Percentiles rank a stretch among this genome's conserved stretches.
Evolutionary conservation across 352 stramenopile genomes (phyloP).

Genomic region (Phytophthora tentaculata): DNA sequence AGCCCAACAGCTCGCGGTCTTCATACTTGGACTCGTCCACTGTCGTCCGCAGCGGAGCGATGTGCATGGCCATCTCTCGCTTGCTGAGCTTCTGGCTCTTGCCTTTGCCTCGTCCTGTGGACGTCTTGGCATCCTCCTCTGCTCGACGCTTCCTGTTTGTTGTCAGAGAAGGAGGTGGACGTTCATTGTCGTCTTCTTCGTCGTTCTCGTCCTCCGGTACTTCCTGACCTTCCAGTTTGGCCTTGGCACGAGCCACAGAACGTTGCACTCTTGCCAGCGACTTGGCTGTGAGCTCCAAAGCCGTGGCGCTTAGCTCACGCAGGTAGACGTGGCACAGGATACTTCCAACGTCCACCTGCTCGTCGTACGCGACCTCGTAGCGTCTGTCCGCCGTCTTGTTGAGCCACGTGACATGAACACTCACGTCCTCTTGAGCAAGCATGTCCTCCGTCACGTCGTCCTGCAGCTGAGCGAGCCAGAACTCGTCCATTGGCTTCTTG

Average conservation of each 20-base stretch:
- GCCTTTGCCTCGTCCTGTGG: not conserved
- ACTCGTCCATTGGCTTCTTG: conserved; percentile 34
- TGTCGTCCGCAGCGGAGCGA: conserved; percentile 53
- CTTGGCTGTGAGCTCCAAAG: conserved; percentile 46
- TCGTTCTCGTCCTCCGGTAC: not conserved
- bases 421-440: conserved; percentile 50
- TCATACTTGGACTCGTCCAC: conserved; percentile 63
- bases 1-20: conserved; percentile 59
- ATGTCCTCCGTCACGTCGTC: conserved; percentile 84
- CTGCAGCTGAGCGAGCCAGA: conserved; percentile 74
- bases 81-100: conserved; percentile 50
- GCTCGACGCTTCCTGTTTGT: conserved; percentile 25
- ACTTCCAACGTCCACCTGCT: conserved; percentile 45
- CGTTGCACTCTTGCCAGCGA: conserved; percentile 62
- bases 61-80: conserved; percentile 42
- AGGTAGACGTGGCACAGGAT: not conserved
- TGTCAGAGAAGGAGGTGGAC: conserved; percentile 38
- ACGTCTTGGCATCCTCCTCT: conserved; percentile 5
- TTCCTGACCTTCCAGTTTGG: conserved; percentile 25
- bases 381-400: conserved; percentile 39
- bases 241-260: conserved; percentile 45
- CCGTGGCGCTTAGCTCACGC: not conserved
- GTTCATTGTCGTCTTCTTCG: conserved; percentile 65
- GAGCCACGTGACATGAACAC: conserved; percentile 70
- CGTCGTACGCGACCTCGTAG: conserved; percentile 69